Base-by-base conservation (phyloP, 106 monocot species). In the Dendrobium catenatum region DNA sequence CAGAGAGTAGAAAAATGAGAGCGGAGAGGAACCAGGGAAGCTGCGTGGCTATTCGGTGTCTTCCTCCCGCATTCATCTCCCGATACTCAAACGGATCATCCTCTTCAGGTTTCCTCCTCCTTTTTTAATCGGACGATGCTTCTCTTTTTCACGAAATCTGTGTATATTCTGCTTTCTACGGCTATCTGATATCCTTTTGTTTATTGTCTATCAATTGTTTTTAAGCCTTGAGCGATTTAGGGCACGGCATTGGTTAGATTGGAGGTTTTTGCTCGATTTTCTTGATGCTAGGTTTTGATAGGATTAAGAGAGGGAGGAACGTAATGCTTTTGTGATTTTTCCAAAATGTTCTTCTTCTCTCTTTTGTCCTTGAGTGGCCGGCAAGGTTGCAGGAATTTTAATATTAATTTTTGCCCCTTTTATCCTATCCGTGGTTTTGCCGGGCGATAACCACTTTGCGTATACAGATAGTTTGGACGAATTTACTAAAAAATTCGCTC, bases 11-110 rank as follows among this genome's bases (percentile, higher is more conserved):
- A 54, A 77, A 19, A 75, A 85, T 79, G 81, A 79, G 67, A 76
- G 76, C 33, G 55, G 82, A 79, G 72, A 79, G 80, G 44, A 79
- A 77, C 15, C 55, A 82, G 43, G 85, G 77, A 44, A 79, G 88
- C 40, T 88, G 88, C 68, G 85, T 88, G n/a, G 76, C 78, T 55
- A 82, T 88, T 64, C 82, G 85, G 37, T 79, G 82, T 4, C 77
- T 88, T 33, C 85, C 88, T 17, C 72, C 85, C 16, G 13, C 73
- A 42, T 85, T 80, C 18, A 82, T 88, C 72, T 79, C 79, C 24
- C 81, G 88, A 37, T 85, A 76, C 77, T 76, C 85, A 16, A n/a
- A 77, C 43, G 85, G 88, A 68, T 82, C 88, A 20, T 27, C 55
- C 54, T 54, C 82, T 72, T 76, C 85, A 72, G 87, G 87, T 84